Conservation (phyloP, 352 stramenopile species). For the Phytophthora lateralis region DNA sequence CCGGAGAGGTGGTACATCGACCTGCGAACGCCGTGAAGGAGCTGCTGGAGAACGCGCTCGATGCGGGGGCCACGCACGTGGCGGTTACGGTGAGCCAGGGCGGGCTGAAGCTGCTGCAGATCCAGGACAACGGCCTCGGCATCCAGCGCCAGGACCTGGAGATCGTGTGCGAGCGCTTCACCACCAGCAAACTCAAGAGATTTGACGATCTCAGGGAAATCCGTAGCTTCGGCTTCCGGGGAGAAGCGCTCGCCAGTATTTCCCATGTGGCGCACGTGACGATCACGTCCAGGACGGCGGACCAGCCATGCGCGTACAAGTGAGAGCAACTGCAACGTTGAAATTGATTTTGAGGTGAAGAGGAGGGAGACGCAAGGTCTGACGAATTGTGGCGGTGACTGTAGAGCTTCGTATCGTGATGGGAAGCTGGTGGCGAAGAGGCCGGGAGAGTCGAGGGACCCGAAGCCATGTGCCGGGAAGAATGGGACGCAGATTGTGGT, state of each 20-base stretch:
- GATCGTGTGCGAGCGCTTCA: constrained; percentile 98
- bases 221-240: constrained; percentile 98
- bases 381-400: background rate
- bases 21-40: constrained; percentile 96
- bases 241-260: constrained; percentile 98
- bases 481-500: constrained; percentile 83
- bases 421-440: constrained; percentile 84
- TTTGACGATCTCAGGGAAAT: constrained; percentile 97
- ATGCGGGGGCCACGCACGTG: constrained; percentile 92
- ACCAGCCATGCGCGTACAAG: constrained; percentile 85
- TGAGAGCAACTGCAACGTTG: constrained; percentile 26
- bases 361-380: background rate
- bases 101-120: constrained; percentile 94
- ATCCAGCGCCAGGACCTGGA: constrained; percentile 92
- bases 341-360: background rate
- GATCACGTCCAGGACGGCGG: constrained; percentile 87
- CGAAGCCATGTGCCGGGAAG: constrained; percentile 77
- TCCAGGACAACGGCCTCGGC: constrained; percentile 95
- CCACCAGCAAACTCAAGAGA: constrained; percentile 95
- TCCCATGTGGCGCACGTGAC: constrained; percentile 94
- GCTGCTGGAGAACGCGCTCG: constrained; percentile 98
- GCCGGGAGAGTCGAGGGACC: constrained; percentile 66
- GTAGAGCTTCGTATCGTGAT: constrained; percentile 92
- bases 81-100: constrained; percentile 80
- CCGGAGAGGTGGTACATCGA: constrained; percentile 96